A percentile compares a stretch with the other conserved stretches of the same genome.
These are phyloP conservation scores for Lepiota brunneoincarnata DNA, from an alignment of 768 basidiomycete species.

Conservation along the genomic window DNA sequence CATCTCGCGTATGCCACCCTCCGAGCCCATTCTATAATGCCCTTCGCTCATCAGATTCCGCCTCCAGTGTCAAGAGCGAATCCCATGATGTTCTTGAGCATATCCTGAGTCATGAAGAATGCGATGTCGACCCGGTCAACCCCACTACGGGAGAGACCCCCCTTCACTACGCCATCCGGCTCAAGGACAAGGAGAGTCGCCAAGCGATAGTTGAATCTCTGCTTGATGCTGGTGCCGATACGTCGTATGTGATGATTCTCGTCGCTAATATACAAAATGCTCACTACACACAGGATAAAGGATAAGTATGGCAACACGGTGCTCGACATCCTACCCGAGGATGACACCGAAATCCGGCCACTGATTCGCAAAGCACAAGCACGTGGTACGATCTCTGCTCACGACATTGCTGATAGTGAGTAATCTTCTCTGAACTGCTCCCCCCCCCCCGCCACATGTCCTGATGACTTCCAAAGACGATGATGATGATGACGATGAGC, in stretches of 20 bases:
- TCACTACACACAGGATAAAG: constrained; percentile 49
- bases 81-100: constrained; percentile 66
- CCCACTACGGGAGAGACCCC: constrained; percentile 70
- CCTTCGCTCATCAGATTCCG: constrained; percentile 25
- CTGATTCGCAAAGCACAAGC: constrained; percentile 57
- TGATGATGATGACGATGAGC: constrained; percentile 25
- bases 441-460: too few species aligned
- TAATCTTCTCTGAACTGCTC: too few species aligned
- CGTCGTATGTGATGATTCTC: constrained; percentile 38
- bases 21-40: not conserved
- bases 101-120: constrained; percentile 69
- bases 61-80: constrained; percentile 47
- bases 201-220: constrained; percentile 56
- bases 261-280: not conserved
- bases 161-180: constrained; percentile 66
- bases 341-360: constrained; percentile 47
- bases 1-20: constrained; percentile 15
- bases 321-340: constrained; percentile 50
- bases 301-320: constrained; percentile 65
- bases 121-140: constrained; percentile 82
- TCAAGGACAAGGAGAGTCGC: constrained; percentile 55
- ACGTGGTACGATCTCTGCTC: constrained; percentile 44
- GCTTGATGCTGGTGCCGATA: constrained; percentile 79
- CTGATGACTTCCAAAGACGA: constrained; percentile 12
- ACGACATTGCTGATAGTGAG: constrained; percentile 68